Evolutionary conservation across 805 yeast genomes (phyloP).

Genomic region (Wickerhamomyces subpelliculosus): DNA sequence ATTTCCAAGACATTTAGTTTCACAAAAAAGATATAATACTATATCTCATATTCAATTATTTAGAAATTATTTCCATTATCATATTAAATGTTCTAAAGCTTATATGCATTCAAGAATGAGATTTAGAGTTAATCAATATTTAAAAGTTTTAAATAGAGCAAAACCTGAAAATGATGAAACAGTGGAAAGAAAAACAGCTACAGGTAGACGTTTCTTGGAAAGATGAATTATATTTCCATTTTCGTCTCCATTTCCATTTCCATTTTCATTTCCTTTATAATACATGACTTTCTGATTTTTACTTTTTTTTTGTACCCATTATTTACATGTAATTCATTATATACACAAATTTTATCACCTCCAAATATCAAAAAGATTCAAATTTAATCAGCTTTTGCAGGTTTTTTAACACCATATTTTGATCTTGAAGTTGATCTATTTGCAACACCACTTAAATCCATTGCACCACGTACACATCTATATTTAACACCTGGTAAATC

Average conservation of each 20-base stretch:
- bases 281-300: neutral
- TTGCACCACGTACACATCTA: slow-evolving; percentile 86
- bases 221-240: slow-evolving; percentile 1
- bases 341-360: no score
- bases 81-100: slow-evolving; percentile 96
- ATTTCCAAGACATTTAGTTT: slow-evolving; percentile 70
- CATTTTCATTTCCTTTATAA: neutral
- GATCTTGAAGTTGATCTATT: slow-evolving; percentile 86
- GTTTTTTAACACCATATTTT: slow-evolving; percentile 89
- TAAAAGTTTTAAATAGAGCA: slow-evolving; percentile 93
- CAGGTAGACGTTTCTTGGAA: slow-evolving; percentile 23
- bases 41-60: slow-evolving; percentile 88
- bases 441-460: slow-evolving; percentile 92
- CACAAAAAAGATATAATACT: slow-evolving; percentile 72
- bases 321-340: neutral
- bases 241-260: no score
- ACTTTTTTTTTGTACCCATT: neutral
- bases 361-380: no score
- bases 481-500: slow-evolving; percentile 98
- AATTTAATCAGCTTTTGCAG: slow-evolving; percentile 35
- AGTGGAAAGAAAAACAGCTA: slow-evolving; percentile 33
- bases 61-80: slow-evolving; percentile 97
- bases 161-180: slow-evolving; percentile 85
- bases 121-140: slow-evolving; percentile 85
- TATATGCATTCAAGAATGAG: slow-evolving; percentile 99